Evolutionary conservation across 2,329 filamentous ascomycete genomes (phyloP).

Genomic region (Arthrobotrys megalospora): DNA sequence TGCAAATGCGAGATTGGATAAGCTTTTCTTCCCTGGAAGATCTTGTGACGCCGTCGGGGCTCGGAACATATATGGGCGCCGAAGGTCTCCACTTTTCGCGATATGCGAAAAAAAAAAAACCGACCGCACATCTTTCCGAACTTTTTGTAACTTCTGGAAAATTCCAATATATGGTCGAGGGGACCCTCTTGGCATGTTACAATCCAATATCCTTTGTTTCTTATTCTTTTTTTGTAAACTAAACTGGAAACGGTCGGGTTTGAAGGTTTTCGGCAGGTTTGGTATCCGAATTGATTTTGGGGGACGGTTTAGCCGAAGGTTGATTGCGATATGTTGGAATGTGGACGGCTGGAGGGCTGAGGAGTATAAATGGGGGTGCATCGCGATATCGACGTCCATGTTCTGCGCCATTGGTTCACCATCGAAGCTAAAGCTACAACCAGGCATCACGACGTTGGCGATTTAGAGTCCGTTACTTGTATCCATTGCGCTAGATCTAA

Average conservation of each 20-base stretch:
- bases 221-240: not conserved
- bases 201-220: too few species aligned
- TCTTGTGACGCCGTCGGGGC: constrained; percentile 20
- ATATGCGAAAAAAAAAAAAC: not conserved
- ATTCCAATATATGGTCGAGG: too few species aligned
- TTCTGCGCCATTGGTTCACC: too few species aligned
- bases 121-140: not conserved
- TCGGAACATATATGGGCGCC: constrained; percentile 19
- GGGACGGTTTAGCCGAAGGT: constrained; percentile 2
- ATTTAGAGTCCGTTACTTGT: too few species aligned
- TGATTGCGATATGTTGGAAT: not conserved
- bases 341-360: not conserved
- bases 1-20: not conserved
- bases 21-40: not conserved
- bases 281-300: not conserved
- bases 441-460: too few species aligned
- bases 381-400: too few species aligned
- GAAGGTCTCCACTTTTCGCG: not conserved
- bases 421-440: too few species aligned
- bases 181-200: too few species aligned
- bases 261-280: not conserved
- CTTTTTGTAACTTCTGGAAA: constrained; percentile 1
- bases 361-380: too few species aligned
- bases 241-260: not conserved
- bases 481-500: too few species aligned